phyloP scores from a whole-genome alignment of 176 grass and related monocot genomes.

The Typha latifolia region DNA sequence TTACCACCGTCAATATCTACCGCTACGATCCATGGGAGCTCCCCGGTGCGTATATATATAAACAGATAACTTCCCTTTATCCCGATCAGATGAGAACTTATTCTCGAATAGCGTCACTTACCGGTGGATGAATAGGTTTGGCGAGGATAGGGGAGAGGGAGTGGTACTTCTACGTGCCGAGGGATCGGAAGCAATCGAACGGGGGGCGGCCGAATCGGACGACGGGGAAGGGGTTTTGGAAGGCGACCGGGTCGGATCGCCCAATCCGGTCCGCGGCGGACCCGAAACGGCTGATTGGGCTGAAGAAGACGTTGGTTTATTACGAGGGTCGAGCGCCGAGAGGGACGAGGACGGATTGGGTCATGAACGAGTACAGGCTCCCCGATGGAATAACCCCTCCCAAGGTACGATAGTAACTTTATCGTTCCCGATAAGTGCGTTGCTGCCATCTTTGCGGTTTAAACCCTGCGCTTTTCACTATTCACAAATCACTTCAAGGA shows the following conservation, averaged over 20 bases:
- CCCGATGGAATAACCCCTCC: conserved; percentile 23
- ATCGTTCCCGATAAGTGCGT: too few species aligned
- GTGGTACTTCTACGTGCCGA: conserved; percentile 98
- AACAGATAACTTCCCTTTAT: neutral
- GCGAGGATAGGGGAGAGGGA: conserved; percentile 76
- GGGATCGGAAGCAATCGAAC: conserved; percentile 48
- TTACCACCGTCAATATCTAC: conserved; percentile 72
- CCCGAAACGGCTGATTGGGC: conserved; percentile 77
- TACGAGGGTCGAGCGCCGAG: conserved; percentile 74
- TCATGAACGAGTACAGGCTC: conserved; percentile 98
- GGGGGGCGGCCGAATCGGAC: conserved; percentile 69
- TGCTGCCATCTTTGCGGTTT: too few species aligned
- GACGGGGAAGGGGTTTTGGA: conserved; percentile 90
- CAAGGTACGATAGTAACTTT: conserved; percentile 11
- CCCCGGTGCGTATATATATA: conserved; percentile 19
- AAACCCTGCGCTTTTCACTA: too few species aligned
- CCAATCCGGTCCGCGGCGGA: conserved; percentile 60
- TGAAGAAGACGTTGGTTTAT: conserved; percentile 96
- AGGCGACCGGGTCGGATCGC: conserved; percentile 86
- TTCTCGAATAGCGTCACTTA: neutral
- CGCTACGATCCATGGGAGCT: conserved; percentile 78
- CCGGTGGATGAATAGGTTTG: conserved; percentile 12
- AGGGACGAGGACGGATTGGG: conserved; percentile 81
- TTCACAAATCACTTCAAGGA: too few species aligned
- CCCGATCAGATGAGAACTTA: neutral